Base-by-base conservation (phyloP, 805 yeast species). In the Candida vartiovaarae region DNA sequence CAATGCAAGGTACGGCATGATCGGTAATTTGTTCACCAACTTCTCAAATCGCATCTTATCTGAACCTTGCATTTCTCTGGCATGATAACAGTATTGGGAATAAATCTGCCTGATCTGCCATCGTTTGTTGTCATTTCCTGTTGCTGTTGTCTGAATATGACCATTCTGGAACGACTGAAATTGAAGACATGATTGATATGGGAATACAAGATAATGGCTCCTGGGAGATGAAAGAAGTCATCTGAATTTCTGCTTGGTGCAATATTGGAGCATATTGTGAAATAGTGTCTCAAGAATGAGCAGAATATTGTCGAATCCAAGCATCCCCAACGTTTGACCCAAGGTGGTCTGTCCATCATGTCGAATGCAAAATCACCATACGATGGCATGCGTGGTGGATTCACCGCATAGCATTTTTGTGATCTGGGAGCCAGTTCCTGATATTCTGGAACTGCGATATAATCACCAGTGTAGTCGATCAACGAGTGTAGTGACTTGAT, bases 291-390 rank as follows among this genome's bases (percentile, higher is more conserved):
- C 39, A 80, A 63, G 49, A 81, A 81, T 1, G 84, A 75, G 46
- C 72, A 70, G 60, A 80, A 80, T 3, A 80, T 63, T 51, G 78
- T 81, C 43, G 77, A 66, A 48, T 78, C 83, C 44, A 72, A 63
- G 40, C 70, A 64, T 42, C 72, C 67, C 86, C 86, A 81, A 50
- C 79, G 65, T 44, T 71, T 64, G 8, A 78, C 81, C 87, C 87
- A 80, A 7, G 35, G 23, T 4, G 49, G 39, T 26, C 68, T 54
- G 5, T 83, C 85, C 45, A 65, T 72, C 7, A 84, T 78, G 47
- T 80, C 80, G 10, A 57, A 48, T 4, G 23, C 25, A 3, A 55
- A 32, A 6, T 43, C 67, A 55, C 38, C 78, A 75, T 52, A 54
- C 0, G 43, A 37, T 8, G 52, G 38, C 4, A 24, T 35, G 9